Conservation (phyloP, 306 rosid genomes). For the Sophora flavescens region DNA sequence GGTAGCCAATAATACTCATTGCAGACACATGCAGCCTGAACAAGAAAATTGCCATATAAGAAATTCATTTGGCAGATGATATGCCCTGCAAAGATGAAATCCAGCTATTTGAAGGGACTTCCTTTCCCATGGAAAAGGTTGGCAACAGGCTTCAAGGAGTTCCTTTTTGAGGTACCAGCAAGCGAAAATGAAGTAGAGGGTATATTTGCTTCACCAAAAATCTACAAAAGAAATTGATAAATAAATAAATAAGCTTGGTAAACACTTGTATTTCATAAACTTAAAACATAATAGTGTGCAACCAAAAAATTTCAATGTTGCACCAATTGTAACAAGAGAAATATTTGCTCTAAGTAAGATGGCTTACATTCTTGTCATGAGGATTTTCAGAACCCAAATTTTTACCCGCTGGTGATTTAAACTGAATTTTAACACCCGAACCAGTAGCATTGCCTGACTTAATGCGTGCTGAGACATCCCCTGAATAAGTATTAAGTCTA, state of each 20-base stretch:
- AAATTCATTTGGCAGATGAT: conserved; percentile 79
- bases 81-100: conserved; percentile 81
- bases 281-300: conserved; percentile 21
- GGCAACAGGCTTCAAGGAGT: conserved; percentile 59
- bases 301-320: not conserved
- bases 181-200: conserved; percentile 67
- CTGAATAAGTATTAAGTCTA: conserved; percentile 51
- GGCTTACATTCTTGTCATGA: conserved; percentile 76
- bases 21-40: conserved; percentile 35
- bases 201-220: conserved; percentile 61
- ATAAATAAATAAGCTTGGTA: conserved; percentile 16
- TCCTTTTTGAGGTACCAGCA: conserved; percentile 72
- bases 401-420: conserved; percentile 66
- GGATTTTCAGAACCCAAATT: conserved; percentile 67
- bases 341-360: not conserved
- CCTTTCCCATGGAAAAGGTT: conserved; percentile 66
- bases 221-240: conserved; percentile 47
- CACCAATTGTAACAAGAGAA: not conserved
- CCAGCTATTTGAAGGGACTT: conserved; percentile 87
- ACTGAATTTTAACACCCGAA: conserved; percentile 76
- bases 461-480: conserved; percentile 67
- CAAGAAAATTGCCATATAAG: conserved; percentile 55
- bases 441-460: conserved; percentile 66
- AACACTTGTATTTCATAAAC: conserved; percentile 16
- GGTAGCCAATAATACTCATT: not conserved